These are phyloP conservation scores for Microdochium nivale DNA, from an alignment of 2,329 filamentous ascomycete genomes.

Conservation along the genomic window DNA sequence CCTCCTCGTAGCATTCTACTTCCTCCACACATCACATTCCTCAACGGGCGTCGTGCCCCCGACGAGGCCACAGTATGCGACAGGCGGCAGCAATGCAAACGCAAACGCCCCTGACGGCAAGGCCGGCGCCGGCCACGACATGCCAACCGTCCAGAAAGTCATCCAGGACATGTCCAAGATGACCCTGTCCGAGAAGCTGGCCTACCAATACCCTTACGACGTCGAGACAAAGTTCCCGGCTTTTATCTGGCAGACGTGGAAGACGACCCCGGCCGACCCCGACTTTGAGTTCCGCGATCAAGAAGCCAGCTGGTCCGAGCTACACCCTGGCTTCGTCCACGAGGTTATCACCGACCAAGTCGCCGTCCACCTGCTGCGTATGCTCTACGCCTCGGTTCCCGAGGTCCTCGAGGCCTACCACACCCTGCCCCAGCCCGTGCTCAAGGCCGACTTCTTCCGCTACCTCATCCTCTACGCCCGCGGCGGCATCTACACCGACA, in stretches of 20 bases:
- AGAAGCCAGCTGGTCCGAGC: slow-evolving; percentile 81
- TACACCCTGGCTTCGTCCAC: slow-evolving; percentile 87
- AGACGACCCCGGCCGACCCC: slow-evolving; percentile 67
- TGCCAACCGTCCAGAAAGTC: slow-evolving; percentile 47
- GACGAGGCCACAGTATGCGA: slow-evolving; percentile 12
- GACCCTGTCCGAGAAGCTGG: slow-evolving; percentile 71
- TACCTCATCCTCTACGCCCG: slow-evolving; percentile 59
- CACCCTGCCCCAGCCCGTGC: slow-evolving; percentile 62
- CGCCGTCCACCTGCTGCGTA: slow-evolving; percentile 69
- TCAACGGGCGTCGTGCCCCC: slow-evolving; percentile 14
- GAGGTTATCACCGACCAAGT: slow-evolving; percentile 93
- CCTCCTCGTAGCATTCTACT: slow-evolving; percentile 22
- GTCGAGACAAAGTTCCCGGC: slow-evolving; percentile 83
- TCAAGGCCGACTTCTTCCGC: slow-evolving; percentile 74
- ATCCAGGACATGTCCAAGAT: slow-evolving; percentile 63
- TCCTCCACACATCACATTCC: slow-evolving; percentile 22
- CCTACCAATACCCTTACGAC: slow-evolving; percentile 92
- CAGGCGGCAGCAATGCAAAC: slow-evolving; percentile 4
- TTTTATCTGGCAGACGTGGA: slow-evolving; percentile 99
- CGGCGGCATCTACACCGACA: slow-evolving; percentile 72
- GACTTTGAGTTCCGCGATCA: slow-evolving; percentile 75
- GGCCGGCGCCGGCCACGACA: slow-evolving; percentile 11
- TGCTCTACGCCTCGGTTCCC: slow-evolving; percentile 78
- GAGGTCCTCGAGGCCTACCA: slow-evolving; percentile 72
- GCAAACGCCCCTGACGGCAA: slow-evolving; percentile 11